Conservation (phyloP, 768 basidiomycete genomes). For the Glaciozyma martinii region DNA sequence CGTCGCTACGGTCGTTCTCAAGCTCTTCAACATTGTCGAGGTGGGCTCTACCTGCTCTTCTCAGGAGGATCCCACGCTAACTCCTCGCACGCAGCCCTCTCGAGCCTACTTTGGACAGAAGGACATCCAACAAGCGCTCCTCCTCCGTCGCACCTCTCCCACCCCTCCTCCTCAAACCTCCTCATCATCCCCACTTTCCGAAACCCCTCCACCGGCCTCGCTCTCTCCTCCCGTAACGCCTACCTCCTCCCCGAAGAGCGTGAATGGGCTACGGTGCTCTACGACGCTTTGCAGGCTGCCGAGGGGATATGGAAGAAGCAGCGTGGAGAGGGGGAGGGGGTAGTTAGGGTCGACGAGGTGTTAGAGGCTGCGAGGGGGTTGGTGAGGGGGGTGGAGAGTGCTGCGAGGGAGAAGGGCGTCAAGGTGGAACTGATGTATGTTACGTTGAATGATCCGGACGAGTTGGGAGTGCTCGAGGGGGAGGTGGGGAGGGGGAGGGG, state of each 20-base stretch:
- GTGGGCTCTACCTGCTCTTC: slow-evolving; percentile 43
- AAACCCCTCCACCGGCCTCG: slow-evolving; percentile 54
- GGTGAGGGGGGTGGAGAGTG: slow-evolving; percentile 30
- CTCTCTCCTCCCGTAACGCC: slow-evolving; percentile 81
- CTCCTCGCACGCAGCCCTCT: slow-evolving; percentile 55
- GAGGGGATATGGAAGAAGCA: slow-evolving; percentile 51
- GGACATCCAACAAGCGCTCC: slow-evolving; percentile 89
- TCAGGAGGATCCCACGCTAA: background rate
- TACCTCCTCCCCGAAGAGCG: slow-evolving; percentile 64
- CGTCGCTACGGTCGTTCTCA: slow-evolving; percentile 87
- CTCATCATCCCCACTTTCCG: slow-evolving; percentile 82
- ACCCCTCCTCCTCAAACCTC: slow-evolving; percentile 63
- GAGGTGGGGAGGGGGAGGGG: slow-evolving; percentile 36
- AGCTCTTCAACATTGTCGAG: slow-evolving; percentile 86
- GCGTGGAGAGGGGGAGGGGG: slow-evolving; percentile 35
- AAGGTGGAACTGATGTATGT: slow-evolving; percentile 68
- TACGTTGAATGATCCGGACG: slow-evolving; percentile 72
- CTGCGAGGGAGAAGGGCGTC: slow-evolving; percentile 24
- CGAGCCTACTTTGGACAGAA: slow-evolving; percentile 95
- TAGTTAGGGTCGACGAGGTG: slow-evolving; percentile 20
- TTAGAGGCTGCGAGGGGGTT: slow-evolving; percentile 33
- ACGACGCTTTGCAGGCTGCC: slow-evolving; percentile 57
- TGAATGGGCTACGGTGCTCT: slow-evolving; percentile 57
- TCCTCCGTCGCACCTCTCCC: slow-evolving; percentile 68
- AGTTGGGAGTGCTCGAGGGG: slow-evolving; percentile 55